These are phyloP conservation scores for Endogone sp. DNA, from an alignment of 192 early-diverging fungal genomes.

Conservation along the genomic window DNA sequence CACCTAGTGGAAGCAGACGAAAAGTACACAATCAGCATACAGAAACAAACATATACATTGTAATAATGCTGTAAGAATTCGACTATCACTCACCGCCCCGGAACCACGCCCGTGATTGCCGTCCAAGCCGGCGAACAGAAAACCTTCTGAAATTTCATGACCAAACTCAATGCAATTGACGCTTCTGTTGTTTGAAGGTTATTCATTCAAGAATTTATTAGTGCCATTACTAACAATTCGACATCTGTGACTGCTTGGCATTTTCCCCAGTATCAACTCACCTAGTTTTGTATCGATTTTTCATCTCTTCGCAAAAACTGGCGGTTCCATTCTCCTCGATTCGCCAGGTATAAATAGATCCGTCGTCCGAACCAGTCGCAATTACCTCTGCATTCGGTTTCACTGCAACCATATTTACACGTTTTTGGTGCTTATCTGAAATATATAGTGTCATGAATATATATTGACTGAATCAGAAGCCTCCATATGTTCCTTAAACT, in stretches of 20 bases:
- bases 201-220: background rate
- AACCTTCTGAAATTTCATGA: background rate
- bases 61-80: background rate
- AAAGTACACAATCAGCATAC: background rate
- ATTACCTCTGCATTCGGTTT: background rate
- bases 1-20: background rate
- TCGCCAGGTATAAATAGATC: background rate
- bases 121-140: background rate
- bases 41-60: background rate
- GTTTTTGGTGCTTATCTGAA: background rate
- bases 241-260: background rate
- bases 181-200: no score
- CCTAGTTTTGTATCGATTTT: background rate
- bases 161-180: background rate
- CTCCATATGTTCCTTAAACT: background rate
- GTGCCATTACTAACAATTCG: background rate
- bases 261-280: background rate
- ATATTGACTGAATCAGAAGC: no score
- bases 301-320: background rate
- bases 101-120: background rate
- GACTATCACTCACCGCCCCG: background rate
- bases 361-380: background rate
- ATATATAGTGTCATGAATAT: no score
- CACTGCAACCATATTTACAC: background rate
- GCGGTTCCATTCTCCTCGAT: background rate